These are phyloP conservation scores for Erythrophleum ivorense DNA, from an alignment of 331 rosid species.

Conservation along the genomic window DNA sequence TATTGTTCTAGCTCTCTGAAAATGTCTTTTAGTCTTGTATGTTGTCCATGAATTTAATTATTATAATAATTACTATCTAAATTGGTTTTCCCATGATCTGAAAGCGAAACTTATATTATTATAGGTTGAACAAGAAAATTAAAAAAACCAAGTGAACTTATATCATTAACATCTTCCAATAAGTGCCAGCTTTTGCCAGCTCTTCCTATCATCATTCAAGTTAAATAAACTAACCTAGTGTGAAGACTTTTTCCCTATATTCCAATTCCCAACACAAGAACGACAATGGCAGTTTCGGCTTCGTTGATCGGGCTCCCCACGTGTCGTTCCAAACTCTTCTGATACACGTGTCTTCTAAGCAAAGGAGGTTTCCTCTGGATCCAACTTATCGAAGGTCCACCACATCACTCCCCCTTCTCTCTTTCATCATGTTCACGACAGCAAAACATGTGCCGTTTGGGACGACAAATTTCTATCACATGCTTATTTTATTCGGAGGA, in stretches of 20 bases:
- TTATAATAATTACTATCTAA: too few species aligned
- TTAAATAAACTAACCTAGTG: background rate
- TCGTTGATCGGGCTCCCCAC: background rate
- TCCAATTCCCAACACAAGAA: background rate
- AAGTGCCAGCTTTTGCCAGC: constrained; percentile 68
- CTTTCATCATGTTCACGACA: constrained; percentile 27
- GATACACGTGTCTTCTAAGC: background rate
- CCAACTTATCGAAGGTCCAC: background rate
- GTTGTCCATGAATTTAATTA: too few species aligned
- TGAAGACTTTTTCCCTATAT: background rate
- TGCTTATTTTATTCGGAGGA: background rate
- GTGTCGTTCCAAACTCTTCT: background rate
- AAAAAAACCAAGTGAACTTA: constrained; percentile 17
- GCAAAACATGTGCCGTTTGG: constrained; percentile 25
- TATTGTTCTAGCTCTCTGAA: too few species aligned
- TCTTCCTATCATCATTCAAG: constrained; percentile 7
- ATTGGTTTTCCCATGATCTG: background rate
- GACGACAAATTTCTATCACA: background rate
- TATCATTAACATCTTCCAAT: constrained; percentile 10
- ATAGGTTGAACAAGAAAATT: background rate
- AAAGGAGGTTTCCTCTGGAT: background rate
- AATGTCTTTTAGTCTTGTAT: too few species aligned
- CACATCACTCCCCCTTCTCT: background rate
- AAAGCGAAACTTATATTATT: background rate
- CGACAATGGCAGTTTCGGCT: background rate